Percentiles rank a stretch among this genome's conserved stretches.
phyloP scores from a whole-genome alignment of 1,139 yeast genomes.

The Pichia sp. region DNA sequence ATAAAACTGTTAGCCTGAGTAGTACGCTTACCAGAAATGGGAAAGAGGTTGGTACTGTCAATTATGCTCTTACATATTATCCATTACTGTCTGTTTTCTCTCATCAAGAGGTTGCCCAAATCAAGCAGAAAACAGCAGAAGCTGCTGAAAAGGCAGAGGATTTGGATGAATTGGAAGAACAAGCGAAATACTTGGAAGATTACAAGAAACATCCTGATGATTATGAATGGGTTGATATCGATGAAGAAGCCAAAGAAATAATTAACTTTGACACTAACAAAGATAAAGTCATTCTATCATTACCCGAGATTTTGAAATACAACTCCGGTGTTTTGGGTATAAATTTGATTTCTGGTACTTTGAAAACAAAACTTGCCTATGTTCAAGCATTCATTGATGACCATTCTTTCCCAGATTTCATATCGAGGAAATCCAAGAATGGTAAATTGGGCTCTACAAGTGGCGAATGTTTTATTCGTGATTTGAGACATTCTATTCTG shows the following conservation, averaged over 20 bases:
- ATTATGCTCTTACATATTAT: slow-evolving; percentile 31
- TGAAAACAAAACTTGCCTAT: slow-evolving; percentile 43
- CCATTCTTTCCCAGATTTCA: slow-evolving; percentile 53
- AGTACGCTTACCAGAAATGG: slow-evolving; percentile 15
- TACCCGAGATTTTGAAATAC: slow-evolving; percentile 48
- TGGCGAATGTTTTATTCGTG: slow-evolving; percentile 63
- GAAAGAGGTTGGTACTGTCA: slow-evolving; percentile 42
- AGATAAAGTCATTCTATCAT: slow-evolving; percentile 43
- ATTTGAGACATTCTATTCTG: slow-evolving; percentile 55
- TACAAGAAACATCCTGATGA: slow-evolving; percentile 55
- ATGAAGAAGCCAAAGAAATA: slow-evolving; percentile 39
- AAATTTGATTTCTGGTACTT: slow-evolving; percentile 46
- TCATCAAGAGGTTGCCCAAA: slow-evolving; percentile 46
- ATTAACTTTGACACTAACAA: slow-evolving; percentile 30
- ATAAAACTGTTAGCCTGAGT: slow-evolving; percentile 11
- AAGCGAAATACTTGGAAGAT: slow-evolving; percentile 41
- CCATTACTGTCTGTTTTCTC: slow-evolving; percentile 63
- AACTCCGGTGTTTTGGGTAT: slow-evolving; percentile 62
- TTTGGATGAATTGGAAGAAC: slow-evolving; percentile 34
- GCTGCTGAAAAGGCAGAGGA: slow-evolving; percentile 32
- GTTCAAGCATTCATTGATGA: slow-evolving; percentile 66
- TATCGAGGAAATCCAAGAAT: slow-evolving; percentile 43
- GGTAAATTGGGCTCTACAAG: slow-evolving; percentile 40
- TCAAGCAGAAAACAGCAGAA: slow-evolving; percentile 26
- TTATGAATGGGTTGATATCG: slow-evolving; percentile 55